Conservation (phyloP, 768 basidiomycete genomes). For the Tylopilus vinaceipallidus region DNA sequence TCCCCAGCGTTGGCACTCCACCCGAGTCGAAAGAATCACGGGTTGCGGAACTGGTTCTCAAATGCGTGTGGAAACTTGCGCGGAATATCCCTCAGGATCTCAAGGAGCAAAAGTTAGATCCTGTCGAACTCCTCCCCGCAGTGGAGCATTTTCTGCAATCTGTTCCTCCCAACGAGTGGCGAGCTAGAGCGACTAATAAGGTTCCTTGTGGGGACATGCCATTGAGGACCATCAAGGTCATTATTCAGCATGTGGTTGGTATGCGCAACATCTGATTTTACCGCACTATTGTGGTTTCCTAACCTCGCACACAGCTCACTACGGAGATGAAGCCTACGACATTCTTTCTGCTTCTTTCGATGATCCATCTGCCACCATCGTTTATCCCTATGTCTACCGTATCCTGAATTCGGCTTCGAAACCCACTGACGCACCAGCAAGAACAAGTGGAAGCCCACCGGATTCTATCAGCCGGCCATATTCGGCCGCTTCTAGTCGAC, state of each 20-base stretch:
- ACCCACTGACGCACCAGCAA: constrained; percentile 34
- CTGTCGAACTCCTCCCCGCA: constrained; percentile 85
- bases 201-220: constrained; percentile 99
- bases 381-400: constrained; percentile 92
- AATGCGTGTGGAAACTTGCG: constrained; percentile 98
- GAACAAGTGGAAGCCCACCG: constrained; percentile 24
- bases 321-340: constrained; percentile 89
- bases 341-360: constrained; percentile 88
- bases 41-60: constrained; percentile 89
- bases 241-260: constrained; percentile 97
- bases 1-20: constrained; percentile 69
- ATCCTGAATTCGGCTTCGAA: constrained; percentile 73
- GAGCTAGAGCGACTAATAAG: constrained; percentile 84
- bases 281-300: constrained; percentile 16
- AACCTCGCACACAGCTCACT: constrained; percentile 52
- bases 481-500: constrained; percentile 64
- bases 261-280: constrained; percentile 35
- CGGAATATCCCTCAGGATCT: constrained; percentile 93
- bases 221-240: constrained; percentile 94
- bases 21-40: constrained; percentile 80
- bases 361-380: constrained; percentile 95
- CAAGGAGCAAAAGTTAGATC: constrained; percentile 73
- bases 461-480: constrained; percentile 45
- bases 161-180: constrained; percentile 95
- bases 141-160: constrained; percentile 94